Percentiles rank a stretch among this genome's conserved stretches.
phyloP scores from a whole-genome alignment of 2,329 filamentous ascomycete genomes.

The Sporothrix variecibatus region DNA sequence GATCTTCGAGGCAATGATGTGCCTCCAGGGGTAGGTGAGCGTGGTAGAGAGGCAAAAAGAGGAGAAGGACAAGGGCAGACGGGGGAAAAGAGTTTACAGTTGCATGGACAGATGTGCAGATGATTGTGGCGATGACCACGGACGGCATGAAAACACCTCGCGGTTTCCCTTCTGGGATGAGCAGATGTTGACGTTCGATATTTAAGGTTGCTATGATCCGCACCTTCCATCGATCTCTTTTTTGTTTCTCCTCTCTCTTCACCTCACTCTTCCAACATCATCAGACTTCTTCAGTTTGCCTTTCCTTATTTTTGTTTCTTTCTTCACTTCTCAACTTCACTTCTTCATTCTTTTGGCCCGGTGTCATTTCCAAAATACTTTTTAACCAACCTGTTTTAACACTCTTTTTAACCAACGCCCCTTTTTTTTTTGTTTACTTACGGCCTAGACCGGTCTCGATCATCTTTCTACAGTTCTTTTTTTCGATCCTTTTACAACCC shows the following conservation, averaged over 20 bases:
- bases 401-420: neutral
- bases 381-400: slow-evolving; percentile 9
- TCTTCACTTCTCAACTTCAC: slow-evolving; percentile 1
- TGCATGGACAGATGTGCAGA: slow-evolving; percentile 11
- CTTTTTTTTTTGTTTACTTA: neutral
- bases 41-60: neutral
- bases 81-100: neutral
- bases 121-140: slow-evolving; percentile 22
- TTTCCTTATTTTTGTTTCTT: neutral
- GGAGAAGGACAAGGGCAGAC: neutral
- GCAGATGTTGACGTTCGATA: neutral
- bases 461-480: neutral
- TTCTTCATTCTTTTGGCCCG: slow-evolving; percentile 15
- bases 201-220: slow-evolving; percentile 23
- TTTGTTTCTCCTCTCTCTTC: slow-evolving; percentile 9
- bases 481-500: neutral
- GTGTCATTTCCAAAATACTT: slow-evolving; percentile 10
- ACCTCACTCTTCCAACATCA: neutral
- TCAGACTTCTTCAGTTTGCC: slow-evolving; percentile 1
- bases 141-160: neutral
- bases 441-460: neutral
- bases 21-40: neutral
- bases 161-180: neutral
- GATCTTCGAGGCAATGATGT: slow-evolving; percentile 15
- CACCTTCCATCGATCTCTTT: slow-evolving; percentile 8